A percentile compares a stretch with the other conserved stretches of the same genome.
Conservation (phyloP, 2,329 filamentous ascomycete species). For the Neobulgaria alba region DNA sequence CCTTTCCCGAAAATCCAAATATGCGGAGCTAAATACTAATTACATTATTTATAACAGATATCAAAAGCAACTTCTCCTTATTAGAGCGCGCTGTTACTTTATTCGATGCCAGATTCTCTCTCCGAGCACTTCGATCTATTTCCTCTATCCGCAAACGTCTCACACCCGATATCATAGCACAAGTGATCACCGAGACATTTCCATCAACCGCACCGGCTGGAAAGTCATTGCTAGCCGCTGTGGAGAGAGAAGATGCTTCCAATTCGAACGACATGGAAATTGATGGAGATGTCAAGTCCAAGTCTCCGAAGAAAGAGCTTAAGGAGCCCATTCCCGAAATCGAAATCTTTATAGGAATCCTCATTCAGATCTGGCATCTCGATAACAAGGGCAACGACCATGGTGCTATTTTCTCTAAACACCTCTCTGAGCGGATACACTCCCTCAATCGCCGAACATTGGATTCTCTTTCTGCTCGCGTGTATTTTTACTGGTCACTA, state of each 20-base stretch:
- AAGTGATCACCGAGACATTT: conserved; percentile 76
- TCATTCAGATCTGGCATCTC: conserved; percentile 79
- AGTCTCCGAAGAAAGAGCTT: conserved; percentile 49
- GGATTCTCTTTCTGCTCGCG: conserved; percentile 87
- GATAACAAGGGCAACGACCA: conserved; percentile 74
- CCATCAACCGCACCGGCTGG: conserved; percentile 51
- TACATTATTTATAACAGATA: conserved; percentile 51
- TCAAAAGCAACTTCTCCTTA: conserved; percentile 87
- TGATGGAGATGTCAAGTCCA: conserved; percentile 55
- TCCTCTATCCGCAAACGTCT: conserved; percentile 91
- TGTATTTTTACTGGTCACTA: conserved; percentile 96
- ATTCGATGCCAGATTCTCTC: conserved; percentile 91
- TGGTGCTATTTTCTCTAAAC: conserved; percentile 76
- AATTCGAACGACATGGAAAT: conserved; percentile 68
- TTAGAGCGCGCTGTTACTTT: conserved; percentile 85
- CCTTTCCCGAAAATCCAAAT: conserved; percentile 3
- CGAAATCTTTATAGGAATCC: conserved; percentile 79
- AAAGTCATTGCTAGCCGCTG: conserved; percentile 59
- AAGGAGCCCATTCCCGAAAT: conserved; percentile 82
- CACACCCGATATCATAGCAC: conserved; percentile 69
- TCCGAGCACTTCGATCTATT: conserved; percentile 89
- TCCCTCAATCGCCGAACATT: conserved; percentile 86
- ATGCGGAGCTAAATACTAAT: conserved; percentile 10
- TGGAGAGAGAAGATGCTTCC: conserved; percentile 54
- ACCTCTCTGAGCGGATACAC: conserved; percentile 77